Conservation (phyloP, 495 filamentous ascomycete species). For the Jackrogersella multiformis region DNA sequence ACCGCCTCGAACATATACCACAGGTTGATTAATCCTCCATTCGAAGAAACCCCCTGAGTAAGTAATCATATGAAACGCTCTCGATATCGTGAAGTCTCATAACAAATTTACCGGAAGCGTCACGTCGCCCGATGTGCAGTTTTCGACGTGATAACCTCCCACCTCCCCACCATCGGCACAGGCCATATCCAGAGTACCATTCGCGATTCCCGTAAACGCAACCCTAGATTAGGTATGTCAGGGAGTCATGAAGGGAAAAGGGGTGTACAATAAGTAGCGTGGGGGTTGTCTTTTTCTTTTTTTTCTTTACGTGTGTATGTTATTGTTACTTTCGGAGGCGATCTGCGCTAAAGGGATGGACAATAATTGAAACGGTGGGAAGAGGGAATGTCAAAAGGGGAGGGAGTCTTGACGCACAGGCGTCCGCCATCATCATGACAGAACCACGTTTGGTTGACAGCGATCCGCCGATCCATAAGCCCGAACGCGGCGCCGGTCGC, state of each 20-base stretch:
- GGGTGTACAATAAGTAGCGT: not conserved
- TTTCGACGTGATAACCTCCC: slow-evolving; percentile 40
- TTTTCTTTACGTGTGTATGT: too few relatives aligned
- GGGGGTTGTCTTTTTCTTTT: not conserved
- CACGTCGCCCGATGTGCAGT: slow-evolving; percentile 36
- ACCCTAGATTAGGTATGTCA: slow-evolving; percentile 21
- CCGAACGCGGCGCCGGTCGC: slow-evolving; percentile 38
- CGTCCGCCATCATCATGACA: slow-evolving; percentile 36
- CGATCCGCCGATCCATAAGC: not conserved
- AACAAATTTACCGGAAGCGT: slow-evolving; percentile 29
- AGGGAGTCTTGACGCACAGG: slow-evolving; percentile 22
- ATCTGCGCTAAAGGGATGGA: not conserved
- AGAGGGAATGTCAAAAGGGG: not conserved
- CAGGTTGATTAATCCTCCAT: not conserved
- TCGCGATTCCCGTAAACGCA: slow-evolving; percentile 40
- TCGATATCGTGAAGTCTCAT: not conserved
- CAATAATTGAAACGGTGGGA: not conserved
- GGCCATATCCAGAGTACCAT: slow-evolving; percentile 17
- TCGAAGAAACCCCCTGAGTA: not conserved
- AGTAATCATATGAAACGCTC: not conserved
- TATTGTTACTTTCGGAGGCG: not conserved
- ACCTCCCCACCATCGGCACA: slow-evolving; percentile 36
- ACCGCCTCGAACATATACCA: too few relatives aligned
- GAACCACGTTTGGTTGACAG: slow-evolving; percentile 42
- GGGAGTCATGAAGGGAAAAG: not conserved